These are phyloP conservation scores for Pinus albicaulis DNA, from an alignment of 75 land plant genomes.

Conservation along the genomic window DNA sequence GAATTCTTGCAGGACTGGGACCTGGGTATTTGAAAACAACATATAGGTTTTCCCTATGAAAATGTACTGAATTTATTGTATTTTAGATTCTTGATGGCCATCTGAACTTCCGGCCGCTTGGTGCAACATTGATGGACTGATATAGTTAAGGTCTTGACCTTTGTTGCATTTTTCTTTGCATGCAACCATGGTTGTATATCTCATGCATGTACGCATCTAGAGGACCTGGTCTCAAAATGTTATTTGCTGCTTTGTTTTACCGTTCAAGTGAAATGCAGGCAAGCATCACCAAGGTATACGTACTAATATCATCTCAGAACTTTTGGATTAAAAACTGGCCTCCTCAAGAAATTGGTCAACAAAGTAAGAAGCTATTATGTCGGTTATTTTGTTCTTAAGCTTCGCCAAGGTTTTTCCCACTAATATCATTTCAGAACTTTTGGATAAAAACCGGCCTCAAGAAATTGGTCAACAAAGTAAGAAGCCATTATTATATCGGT, in stretches of 20 bases:
- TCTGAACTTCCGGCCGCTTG: neutral
- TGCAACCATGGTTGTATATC: conserved; percentile 8
- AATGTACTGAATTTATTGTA: conserved; percentile 1
- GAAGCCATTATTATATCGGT: neutral
- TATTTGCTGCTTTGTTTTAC: neutral
- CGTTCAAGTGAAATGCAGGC: conserved; percentile 6
- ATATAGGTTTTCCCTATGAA: neutral
- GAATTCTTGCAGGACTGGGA: conserved; percentile 7
- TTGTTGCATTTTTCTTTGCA: neutral
- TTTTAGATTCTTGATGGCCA: conserved; percentile 11
- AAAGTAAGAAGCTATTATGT: neutral
- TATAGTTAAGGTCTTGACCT: conserved; percentile 2
- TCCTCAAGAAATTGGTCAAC: neutral
- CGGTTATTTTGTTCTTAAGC: too few relatives aligned
- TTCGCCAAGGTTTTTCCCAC: too few relatives aligned
- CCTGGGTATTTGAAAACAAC: neutral
- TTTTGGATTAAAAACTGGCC: neutral
- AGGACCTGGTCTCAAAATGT: neutral
- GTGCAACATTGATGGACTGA: neutral
- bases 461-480: too few relatives aligned
- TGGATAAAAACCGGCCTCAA: too few relatives aligned
- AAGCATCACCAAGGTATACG: neutral
- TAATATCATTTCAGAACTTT: too few relatives aligned
- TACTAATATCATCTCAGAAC: neutral
- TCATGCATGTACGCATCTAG: neutral